Conservation (phyloP, 768 basidiomycete genomes). For the Pleurotus giganteus region DNA sequence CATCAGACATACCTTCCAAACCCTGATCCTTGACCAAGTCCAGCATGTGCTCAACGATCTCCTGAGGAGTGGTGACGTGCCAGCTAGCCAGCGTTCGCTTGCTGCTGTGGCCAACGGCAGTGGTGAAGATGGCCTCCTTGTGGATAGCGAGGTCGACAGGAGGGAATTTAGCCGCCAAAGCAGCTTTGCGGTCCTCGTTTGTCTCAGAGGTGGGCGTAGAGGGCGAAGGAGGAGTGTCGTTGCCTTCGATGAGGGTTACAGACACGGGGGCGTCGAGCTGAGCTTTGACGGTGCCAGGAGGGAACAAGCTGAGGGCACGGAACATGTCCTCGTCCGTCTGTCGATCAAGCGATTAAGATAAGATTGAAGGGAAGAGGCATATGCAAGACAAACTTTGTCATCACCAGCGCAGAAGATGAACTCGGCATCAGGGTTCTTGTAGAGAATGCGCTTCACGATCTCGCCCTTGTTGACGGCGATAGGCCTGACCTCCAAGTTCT, state of each 20-base stretch:
- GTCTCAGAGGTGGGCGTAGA: background rate
- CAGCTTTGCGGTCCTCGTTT: background rate
- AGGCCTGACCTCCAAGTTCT: conserved; percentile 96
- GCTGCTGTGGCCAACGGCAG: conserved; percentile 86
- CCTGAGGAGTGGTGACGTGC: conserved; percentile 88
- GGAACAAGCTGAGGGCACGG: conserved; percentile 76
- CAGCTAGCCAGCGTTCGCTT: conserved; percentile 90
- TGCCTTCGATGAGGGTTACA: conserved; percentile 50
- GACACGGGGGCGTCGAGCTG: conserved; percentile 59
- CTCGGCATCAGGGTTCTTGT: conserved; percentile 90
- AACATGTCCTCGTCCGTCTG: conserved; percentile 99
- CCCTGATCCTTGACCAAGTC: conserved; percentile 45
- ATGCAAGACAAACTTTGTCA: conserved; percentile 67
- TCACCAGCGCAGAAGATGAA: conserved; percentile 98
- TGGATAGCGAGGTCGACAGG: conserved; percentile 62
- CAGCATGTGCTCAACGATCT: conserved; percentile 81
- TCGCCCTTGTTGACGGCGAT: conserved; percentile 98
- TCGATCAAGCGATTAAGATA: conserved; percentile 1
- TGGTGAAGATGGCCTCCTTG: conserved; percentile 81
- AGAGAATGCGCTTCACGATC: conserved; percentile 93
- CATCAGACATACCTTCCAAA: background rate
- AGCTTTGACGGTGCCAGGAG: conserved; percentile 38
- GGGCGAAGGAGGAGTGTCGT: conserved; percentile 20
- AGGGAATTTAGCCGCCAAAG: conserved; percentile 14
- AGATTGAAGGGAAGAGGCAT: background rate